Evolutionary conservation across 2,329 filamentous ascomycete genomes (phyloP), one percentile per base, ranked within the genome.

Genomic region (Dactylellina haptotyla): DNA sequence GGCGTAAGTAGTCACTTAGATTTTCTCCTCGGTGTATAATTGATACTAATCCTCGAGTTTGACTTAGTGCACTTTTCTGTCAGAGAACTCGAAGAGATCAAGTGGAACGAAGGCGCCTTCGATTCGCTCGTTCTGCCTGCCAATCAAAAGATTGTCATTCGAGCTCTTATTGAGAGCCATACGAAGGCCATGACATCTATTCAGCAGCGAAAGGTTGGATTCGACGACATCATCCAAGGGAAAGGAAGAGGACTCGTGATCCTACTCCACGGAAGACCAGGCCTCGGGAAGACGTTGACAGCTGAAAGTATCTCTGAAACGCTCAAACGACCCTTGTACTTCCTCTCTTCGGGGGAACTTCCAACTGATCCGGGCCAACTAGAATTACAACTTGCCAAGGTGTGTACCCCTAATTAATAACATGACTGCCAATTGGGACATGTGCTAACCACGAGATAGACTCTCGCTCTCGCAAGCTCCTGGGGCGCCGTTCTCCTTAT

Each of bases 251-350:
- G 93, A 0, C 87, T 96, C 14, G 92, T 96, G 37, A 85, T 87
- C 83, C 83, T 77, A 6, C 59, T 77, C 12, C 75, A 76, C 63
- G 76, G 84, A 85, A 39, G 82, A 90, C 92, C 93, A 0, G 93
- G 92, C 16, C 94, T 92, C 0, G 93, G 93, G 56, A 96, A 96
- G 82, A 96, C 92, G 0, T 84, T 96, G 4, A 96, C 93, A 0
- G 92, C 91, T 0, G 92, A 96, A 79, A 90, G 90, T 9, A 94
- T 96, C 75, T 91, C 90, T 8, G 92, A 96, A 79, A 85, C 93
- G 10, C 87, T 96, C 59, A 89, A 89, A 78, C 90, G 90, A 61
- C 93, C 92, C 0, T 82, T 96, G 0, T 96, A 96, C 80, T 91
- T 91, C 84, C 90, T 92, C 25, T 91, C 89, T 14, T 90, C 90